Evolutionary conservation across 2,329 filamentous ascomycete genomes (phyloP), one percentile per base, ranked within the genome.

Genomic region (Microdochium trichocladiopsis): DNA sequence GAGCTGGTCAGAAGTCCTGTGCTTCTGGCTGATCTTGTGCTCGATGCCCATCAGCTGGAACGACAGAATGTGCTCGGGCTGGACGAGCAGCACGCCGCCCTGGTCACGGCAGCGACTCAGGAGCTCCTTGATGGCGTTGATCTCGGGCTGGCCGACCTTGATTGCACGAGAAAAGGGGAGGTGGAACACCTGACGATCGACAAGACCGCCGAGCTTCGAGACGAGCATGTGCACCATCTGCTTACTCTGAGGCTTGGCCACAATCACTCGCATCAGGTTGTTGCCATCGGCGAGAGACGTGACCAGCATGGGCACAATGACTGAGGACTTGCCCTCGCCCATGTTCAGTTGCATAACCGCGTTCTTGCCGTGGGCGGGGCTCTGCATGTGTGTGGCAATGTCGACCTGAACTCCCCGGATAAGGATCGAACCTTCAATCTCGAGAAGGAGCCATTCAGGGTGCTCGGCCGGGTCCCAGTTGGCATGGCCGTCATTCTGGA

Each of bases 251-350:
- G 85, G 74, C 54, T 84, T 86, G 0, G 77, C 74, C 0, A 87
- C 81, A 1, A 88, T 64, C 0, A 88, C 73, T 2, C 83, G 69
- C 0, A 80, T 77, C 0, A 88, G 66, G 3, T 64, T 71, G 0
- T 63, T 59, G 0, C 71, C 68, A 48, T 87, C 69, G 0, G 80
- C 79, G 0, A 87, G 62, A 0, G 70, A 65, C 0, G 77, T 66
- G 0, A 79, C 78, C 0, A 86, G 77, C 36, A 87, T 83, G 0
- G 85, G 86, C 0, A 86, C 73, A 49, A 91, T 88, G 1, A 88
- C 79, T 0, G 84, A 86, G 0, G 82, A 83, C 56, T 88, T 89
- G 0, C 85, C 86, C 59, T 87, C 78, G 0, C 86, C 86, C 84
- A 89, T 89, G 56, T 87, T 87, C 2, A 89, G 63, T 58, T 88